phyloP scores from a whole-genome alignment of 768 basidiomycete genomes.

The Suillus hirtellus region DNA sequence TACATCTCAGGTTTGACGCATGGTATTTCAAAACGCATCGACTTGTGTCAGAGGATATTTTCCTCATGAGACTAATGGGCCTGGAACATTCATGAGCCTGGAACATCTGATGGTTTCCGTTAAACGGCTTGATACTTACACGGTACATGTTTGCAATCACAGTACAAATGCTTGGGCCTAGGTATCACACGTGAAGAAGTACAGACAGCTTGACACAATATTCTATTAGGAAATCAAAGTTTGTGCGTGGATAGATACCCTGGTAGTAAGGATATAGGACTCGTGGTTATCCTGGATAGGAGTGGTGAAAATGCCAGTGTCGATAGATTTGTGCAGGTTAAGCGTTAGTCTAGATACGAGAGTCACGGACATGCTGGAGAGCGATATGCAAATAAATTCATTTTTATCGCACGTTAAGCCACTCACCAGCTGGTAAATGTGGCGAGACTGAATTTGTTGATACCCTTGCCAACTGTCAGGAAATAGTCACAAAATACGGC shows the following conservation, averaged over 20 bases:
- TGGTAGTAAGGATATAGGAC: background rate
- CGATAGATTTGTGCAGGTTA: conserved; percentile 47
- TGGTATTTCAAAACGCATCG: background rate
- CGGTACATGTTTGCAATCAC: background rate
- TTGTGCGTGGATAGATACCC: background rate
- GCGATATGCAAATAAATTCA: background rate
- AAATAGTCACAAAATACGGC: background rate
- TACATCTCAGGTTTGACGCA: background rate
- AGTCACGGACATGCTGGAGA: conserved; percentile 45
- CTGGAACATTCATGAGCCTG: too few species aligned
- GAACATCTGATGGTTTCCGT: background rate
- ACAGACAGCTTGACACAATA: background rate
- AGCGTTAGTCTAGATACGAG: conserved; percentile 59
- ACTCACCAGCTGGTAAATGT: background rate
- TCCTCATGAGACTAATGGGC: background rate
- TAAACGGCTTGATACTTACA: background rate
- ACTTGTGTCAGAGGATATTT: background rate
- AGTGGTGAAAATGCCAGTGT: conserved; percentile 10
- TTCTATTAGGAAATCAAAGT: background rate
- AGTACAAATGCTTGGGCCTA: background rate
- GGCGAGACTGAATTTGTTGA: background rate
- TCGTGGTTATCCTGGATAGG: background rate
- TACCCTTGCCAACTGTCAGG: background rate
- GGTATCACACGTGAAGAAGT: background rate
- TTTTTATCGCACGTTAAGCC: background rate